Evolutionary conservation across 2,329 filamentous ascomycete genomes (phyloP).

Genomic region (Neofusicoccum ribis): DNA sequence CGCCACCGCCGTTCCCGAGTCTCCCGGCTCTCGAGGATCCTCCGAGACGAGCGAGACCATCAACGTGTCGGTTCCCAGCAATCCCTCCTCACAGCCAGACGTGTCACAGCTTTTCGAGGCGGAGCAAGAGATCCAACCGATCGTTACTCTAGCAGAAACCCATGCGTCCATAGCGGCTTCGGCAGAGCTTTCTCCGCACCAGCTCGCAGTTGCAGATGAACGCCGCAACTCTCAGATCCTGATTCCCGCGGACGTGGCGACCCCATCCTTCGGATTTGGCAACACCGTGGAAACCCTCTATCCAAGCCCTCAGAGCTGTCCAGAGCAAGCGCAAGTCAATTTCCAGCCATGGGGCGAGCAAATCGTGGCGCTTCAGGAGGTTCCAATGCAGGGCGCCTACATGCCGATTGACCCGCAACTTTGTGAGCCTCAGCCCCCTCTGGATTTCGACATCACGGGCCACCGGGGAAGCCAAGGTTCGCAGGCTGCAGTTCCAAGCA

Average conservation of each 20-base stretch:
- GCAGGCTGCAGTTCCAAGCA: neutral
- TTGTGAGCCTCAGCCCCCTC: neutral
- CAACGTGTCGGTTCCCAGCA: conserved; percentile 13
- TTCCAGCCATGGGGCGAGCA: neutral
- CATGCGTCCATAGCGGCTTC: neutral
- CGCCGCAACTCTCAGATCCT: neutral
- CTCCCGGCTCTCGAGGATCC: neutral
- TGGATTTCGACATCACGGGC: neutral
- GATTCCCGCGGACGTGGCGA: neutral
- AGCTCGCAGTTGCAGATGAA: neutral
- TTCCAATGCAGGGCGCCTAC: neutral
- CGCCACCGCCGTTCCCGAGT: conserved; percentile 6
- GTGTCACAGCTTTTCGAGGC: neutral
- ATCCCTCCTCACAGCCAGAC: neutral
- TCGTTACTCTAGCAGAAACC: neutral
- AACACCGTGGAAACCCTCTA: conserved; percentile 7
- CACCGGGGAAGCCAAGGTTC: neutral
- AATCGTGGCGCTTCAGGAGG: neutral
- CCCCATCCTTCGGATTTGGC: neutral
- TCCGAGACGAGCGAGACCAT: conserved; percentile 7
- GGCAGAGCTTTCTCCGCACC: neutral
- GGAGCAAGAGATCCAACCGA: neutral
- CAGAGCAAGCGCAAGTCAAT: neutral
- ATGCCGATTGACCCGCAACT: conserved; percentile 19
- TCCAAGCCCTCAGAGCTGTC: conserved; percentile 15